Percentiles rank a stretch among this genome's conserved stretches.
Conservation (phyloP, 1,139 yeast species). For the Kurtzmaniella quercitrusa region DNA sequence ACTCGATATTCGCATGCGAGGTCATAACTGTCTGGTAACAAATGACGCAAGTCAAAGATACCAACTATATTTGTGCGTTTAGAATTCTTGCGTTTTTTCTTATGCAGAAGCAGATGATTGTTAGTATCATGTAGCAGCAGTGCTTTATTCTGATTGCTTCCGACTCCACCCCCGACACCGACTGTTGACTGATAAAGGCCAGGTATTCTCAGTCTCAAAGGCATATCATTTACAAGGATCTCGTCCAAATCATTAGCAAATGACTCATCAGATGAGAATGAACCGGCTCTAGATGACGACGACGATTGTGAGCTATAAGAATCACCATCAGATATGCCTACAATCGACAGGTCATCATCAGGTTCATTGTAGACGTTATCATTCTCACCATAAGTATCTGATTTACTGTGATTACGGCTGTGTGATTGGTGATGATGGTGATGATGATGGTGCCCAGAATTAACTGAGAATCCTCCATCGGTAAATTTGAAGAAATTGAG, state of each 20-base stretch:
- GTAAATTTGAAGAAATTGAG: slow-evolving; percentile 36
- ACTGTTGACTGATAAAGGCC: slow-evolving; percentile 39
- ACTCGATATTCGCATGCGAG: slow-evolving; percentile 75
- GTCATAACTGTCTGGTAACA: slow-evolving; percentile 74
- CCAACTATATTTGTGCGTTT: slow-evolving; percentile 47
- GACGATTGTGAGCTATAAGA: slow-evolving; percentile 7
- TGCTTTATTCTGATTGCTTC: not conserved
- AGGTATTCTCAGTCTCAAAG: slow-evolving; percentile 42
- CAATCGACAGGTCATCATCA: slow-evolving; percentile 14
- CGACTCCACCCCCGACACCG: slow-evolving; percentile 32
- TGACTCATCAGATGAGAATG: slow-evolving; percentile 41
- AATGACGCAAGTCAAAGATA: slow-evolving; percentile 60
- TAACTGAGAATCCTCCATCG: slow-evolving; percentile 34
- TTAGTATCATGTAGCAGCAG: slow-evolving; percentile 2
- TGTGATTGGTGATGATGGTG: slow-evolving; percentile 13
- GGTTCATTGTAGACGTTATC: slow-evolving; percentile 11
- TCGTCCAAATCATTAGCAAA: slow-evolving; percentile 52
- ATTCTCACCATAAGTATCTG: slow-evolving; percentile 9
- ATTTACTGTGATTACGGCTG: slow-evolving; percentile 2
- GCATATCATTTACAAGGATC: slow-evolving; percentile 41
- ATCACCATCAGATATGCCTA: slow-evolving; percentile 15
- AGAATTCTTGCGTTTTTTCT: slow-evolving; percentile 16
- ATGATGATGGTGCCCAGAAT: slow-evolving; percentile 15
- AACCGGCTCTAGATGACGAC: slow-evolving; percentile 11
- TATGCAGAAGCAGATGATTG: slow-evolving; percentile 7